Evolutionary conservation across 2,329 filamentous ascomycete species (phyloP), one percentile per base, ranked within the genome.

Genomic region (Verticillium tricorpus): DNA sequence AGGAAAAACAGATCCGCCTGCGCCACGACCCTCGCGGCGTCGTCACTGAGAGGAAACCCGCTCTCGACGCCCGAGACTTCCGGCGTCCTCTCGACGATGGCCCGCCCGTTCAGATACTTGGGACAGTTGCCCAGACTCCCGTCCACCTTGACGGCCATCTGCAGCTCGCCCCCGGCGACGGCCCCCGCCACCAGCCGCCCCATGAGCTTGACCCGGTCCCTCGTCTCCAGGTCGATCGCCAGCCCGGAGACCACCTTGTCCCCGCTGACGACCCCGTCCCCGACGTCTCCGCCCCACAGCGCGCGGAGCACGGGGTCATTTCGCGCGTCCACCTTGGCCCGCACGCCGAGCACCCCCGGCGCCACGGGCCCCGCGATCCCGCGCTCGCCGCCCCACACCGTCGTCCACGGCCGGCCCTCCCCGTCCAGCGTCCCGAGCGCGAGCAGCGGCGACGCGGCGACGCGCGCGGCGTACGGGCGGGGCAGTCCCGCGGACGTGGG

Each of bases 41-140:
- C 78, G 8, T 71, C 67, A 0, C 83, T 74, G 4, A 93, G 75
- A 31, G 74, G 76, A 9, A 77, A 64, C 1, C 71, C 68, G 37
- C 69, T 70, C 35, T 75, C 74, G 4, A 74, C 70, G 5, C 78
- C 69, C 37, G 65, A 60, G 4, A 90, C 85, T 15, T 78, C 71
- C 2, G 89, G 82, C 0, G 78, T 64, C 55, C 83, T 81, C 5
- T 83, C 80, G 2, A 75, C 70, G 45, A 96, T 85, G 2, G 78
- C 77, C 71, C 90, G 93, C 69, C 85, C 86, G 73, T 94, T 95
- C 37, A 96, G 72, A 68, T 96, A 96, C 74, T 96, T 96, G 1
- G 92, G 92, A 68, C 92, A 96, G 68, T 95, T 96, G 0, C 91
- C 88, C 77, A 96, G 69, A 66, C 86, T 90, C 73, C 91, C 88